Evolutionary conservation across 2,329 filamentous ascomycete species (phyloP), one percentile per base, ranked within the genome.

Genomic region (Cylindrodendrum hubeiense): DNA sequence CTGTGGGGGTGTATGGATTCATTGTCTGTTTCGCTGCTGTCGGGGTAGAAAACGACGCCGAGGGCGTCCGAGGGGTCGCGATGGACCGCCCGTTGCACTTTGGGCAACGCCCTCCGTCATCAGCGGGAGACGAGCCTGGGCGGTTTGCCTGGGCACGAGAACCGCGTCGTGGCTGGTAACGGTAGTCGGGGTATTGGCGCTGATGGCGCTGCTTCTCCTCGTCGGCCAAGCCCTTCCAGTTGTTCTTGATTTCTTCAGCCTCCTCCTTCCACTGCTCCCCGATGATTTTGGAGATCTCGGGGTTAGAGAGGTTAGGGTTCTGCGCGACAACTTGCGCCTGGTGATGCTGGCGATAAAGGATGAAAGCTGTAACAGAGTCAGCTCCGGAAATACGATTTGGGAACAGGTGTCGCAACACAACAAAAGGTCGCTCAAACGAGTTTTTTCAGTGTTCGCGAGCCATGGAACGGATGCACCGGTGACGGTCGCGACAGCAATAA

Each of bases 221-320:
- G 81, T 97, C 94, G 65, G 96, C 96, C 61, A 97, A 87, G 66
- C 87, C 86, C 79, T 96, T 97, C 96, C 96, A 99, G 78, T 91
- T 87, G 68, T 90, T 88, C 81, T 97, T 97, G 62, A 90, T 86
- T 57, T 92, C 89, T 24, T 91, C 86, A 4, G 90, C 82, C 75
- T 97, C 90, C 60, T 90, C 87, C 75, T 91, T 90, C 96, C 96
- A 99, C 87, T 95, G 91, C 78, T 94, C 89, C 56, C 95, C 95
- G 72, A 98, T 97, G 73, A 98, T 97, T 81, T 98, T 98, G 70
- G 95, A 98, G 73, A 98, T 97, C 56, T 98, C 94, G 3, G 95
- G 95, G 80, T 98, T 98, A 49, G 95, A 91, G 69, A 98, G 88
- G 47, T 94, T 93, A n/a, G 95, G 95, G 75, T 98, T 89, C 72